These are phyloP conservation scores for Neoascochyta sp. DNA, from an alignment of 2,329 filamentous ascomycete species.

Conservation along the genomic window DNA sequence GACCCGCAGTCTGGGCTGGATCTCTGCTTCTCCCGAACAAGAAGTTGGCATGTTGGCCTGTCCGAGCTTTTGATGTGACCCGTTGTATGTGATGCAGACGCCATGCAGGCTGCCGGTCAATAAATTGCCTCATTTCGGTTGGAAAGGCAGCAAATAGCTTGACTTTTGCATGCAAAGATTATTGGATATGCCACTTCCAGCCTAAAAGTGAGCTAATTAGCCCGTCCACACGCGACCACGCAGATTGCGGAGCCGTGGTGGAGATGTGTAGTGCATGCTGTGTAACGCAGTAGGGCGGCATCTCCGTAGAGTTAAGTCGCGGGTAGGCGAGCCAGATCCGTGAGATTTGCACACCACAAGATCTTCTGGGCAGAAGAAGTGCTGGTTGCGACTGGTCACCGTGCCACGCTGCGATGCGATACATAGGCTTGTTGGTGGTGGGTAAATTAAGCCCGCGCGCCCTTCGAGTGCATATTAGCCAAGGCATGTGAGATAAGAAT, in stretches of 20 bases:
- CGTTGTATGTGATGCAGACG: constrained; percentile 21
- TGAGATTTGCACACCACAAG: no score
- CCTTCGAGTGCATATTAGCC: no score
- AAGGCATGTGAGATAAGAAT: no score
- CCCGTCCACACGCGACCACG: constrained; percentile 12
- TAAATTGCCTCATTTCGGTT: constrained; percentile 22
- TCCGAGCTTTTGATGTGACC: constrained; percentile 17
- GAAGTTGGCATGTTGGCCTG: constrained; percentile 15
- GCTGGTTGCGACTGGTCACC: no score
- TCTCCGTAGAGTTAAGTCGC: no score
- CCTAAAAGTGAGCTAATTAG: constrained; percentile 32
- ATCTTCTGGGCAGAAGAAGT: no score
- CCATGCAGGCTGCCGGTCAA: constrained; percentile 18
- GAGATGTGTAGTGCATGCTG: no score
- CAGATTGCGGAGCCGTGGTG: constrained; percentile 9
- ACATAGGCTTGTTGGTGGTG: no score
- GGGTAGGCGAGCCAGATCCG: no score
- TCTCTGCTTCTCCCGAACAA: constrained; percentile 12
- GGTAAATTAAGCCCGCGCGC: no score
- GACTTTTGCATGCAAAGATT: constrained; percentile 20
- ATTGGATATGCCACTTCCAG: constrained; percentile 30
- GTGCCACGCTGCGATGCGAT: no score
- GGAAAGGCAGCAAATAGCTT: constrained; percentile 30
- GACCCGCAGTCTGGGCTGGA: constrained; percentile 13
- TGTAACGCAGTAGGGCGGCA: no score